A percentile compares a stretch with the other conserved stretches of the same genome.
Conservation (phyloP, 2,329 filamentous ascomycete species). For the Xylariaceae sp. region DNA sequence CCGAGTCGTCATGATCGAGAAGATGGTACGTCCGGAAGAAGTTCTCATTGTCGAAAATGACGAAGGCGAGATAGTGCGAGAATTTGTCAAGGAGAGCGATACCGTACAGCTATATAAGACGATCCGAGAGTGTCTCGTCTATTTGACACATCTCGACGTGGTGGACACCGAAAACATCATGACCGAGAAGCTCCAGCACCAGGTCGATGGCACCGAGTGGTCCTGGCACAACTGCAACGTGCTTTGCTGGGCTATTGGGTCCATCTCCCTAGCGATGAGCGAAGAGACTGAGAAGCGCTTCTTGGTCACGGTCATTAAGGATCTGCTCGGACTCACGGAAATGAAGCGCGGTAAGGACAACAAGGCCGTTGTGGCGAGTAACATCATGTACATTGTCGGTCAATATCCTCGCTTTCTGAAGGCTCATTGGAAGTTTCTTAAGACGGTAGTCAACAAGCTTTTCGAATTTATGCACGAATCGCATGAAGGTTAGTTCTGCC, state of each 20-base stretch:
- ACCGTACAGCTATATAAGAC: slow-evolving; percentile 99
- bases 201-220: slow-evolving; percentile 96
- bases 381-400: slow-evolving; percentile 99
- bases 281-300: slow-evolving; percentile 99
- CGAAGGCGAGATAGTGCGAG: slow-evolving; percentile 96
- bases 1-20: slow-evolving; percentile 98
- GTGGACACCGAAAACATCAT: slow-evolving; percentile 98
- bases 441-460: slow-evolving; percentile 98
- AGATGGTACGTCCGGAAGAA: slow-evolving; percentile 98
- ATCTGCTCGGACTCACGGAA: slow-evolving; percentile 92
- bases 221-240: slow-evolving; percentile 99
- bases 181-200: slow-evolving; percentile 95
- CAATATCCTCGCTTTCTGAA: slow-evolving; percentile 98
- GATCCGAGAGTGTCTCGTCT: slow-evolving; percentile 94
- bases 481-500: slow-evolving; percentile 74
- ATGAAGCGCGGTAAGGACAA: slow-evolving; percentile 99
- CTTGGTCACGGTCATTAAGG: slow-evolving; percentile 97
- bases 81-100: slow-evolving; percentile 99
- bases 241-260: slow-evolving; percentile 98
- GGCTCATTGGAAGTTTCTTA: slow-evolving; percentile 99
- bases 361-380: slow-evolving; percentile 97
- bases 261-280: slow-evolving; percentile 98
- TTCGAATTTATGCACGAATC: slow-evolving; percentile 99
- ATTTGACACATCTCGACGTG: slow-evolving; percentile 95
- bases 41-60: slow-evolving; percentile 99